These are phyloP conservation scores for Parsonsia alboflavescens DNA, from an alignment of 257 asterid species.

Conservation along the genomic window DNA sequence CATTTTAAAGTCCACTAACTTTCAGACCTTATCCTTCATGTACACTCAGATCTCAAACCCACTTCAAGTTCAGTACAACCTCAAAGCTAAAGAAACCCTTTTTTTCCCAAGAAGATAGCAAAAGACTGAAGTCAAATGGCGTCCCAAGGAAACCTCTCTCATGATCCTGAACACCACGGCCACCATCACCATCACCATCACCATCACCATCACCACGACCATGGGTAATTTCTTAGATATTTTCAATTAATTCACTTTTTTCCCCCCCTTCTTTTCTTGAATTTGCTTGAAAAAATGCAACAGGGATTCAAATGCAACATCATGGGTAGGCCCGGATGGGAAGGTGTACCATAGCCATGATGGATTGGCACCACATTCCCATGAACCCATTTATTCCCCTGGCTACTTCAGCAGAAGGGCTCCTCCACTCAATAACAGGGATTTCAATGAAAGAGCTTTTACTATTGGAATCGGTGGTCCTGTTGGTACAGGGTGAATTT, in stretches of 20 bases:
- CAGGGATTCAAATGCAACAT: slow-evolving; percentile 46
- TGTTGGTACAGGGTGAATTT: slow-evolving; percentile 85
- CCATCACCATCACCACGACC: slow-evolving; percentile 16
- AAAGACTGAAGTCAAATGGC: slow-evolving; percentile 36
- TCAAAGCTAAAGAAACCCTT: not conserved
- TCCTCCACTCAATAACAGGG: slow-evolving; percentile 62
- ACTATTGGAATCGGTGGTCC: slow-evolving; percentile 99
- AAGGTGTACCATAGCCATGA: slow-evolving; percentile 93
- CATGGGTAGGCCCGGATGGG: slow-evolving; percentile 80
- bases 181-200: slow-evolving; percentile 15
- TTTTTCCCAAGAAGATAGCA: not conserved
- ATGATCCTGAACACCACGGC: slow-evolving; percentile 16
- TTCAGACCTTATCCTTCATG: too few relatives aligned
- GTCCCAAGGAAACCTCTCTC: slow-evolving; percentile 31
- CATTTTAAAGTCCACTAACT: too few relatives aligned
- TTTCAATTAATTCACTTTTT: not conserved
- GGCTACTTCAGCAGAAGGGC: slow-evolving; percentile 90
- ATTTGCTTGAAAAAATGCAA: slow-evolving; percentile 1
- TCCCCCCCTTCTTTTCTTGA: too few relatives aligned
- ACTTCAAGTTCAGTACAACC: not conserved
- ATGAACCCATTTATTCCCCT: slow-evolving; percentile 82
- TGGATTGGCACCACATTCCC: slow-evolving; percentile 92
- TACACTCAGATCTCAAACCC: not conserved
- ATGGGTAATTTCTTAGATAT: slow-evolving; percentile 28
- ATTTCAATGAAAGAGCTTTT: slow-evolving; percentile 80